A percentile compares a stretch with the other conserved stretches of the same genome.
Evolutionary conservation across 768 basidiomycete genomes (phyloP).

Genomic region (Fomitopsis serialis): DNA sequence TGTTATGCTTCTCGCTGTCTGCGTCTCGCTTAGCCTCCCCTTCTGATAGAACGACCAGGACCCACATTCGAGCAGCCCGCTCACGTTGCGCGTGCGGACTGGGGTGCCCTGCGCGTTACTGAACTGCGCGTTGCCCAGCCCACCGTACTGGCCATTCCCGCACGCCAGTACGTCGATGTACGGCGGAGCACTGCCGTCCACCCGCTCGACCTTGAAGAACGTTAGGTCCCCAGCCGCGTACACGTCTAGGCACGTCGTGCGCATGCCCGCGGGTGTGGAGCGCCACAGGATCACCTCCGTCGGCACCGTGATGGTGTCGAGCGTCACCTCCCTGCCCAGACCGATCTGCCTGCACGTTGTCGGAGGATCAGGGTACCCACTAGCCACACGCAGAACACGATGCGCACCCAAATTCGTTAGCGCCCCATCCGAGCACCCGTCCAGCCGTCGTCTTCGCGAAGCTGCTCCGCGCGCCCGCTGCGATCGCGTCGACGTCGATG

Average conservation of each 20-base stretch:
- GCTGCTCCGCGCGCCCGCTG: slow-evolving; percentile 67
- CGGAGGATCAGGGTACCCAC: not conserved
- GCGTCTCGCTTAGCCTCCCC: slow-evolving; percentile 2
- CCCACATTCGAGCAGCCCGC: slow-evolving; percentile 85
- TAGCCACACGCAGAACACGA: not conserved
- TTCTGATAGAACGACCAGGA: not conserved
- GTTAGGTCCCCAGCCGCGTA: slow-evolving; percentile 73
- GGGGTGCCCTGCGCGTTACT: slow-evolving; percentile 70
- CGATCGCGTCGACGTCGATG: slow-evolving; percentile 60
- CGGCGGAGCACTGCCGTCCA: slow-evolving; percentile 26
- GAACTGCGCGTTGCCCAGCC: slow-evolving; percentile 61
- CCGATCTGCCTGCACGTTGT: slow-evolving; percentile 65
- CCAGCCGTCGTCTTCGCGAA: slow-evolving; percentile 67
- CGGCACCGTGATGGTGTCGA: slow-evolving; percentile 72
- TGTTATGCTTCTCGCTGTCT: slow-evolving; percentile 62
- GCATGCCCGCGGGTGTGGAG: slow-evolving; percentile 41
- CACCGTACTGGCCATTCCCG: slow-evolving; percentile 83
- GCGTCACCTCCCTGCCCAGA: slow-evolving; percentile 53
- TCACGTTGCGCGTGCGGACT: slow-evolving; percentile 69
- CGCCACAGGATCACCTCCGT: slow-evolving; percentile 80
- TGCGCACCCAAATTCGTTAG: slow-evolving; percentile 76
- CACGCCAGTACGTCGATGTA: slow-evolving; percentile 62
- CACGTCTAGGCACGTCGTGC: slow-evolving; percentile 59
- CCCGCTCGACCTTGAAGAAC: slow-evolving; percentile 69
- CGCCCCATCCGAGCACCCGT: slow-evolving; percentile 83